Percentiles rank a stretch among this genome's conserved stretches.
phyloP scores from a whole-genome alignment of 2,329 filamentous ascomycete genomes.

The Nothophaeocryptopus gaeumannii region DNA sequence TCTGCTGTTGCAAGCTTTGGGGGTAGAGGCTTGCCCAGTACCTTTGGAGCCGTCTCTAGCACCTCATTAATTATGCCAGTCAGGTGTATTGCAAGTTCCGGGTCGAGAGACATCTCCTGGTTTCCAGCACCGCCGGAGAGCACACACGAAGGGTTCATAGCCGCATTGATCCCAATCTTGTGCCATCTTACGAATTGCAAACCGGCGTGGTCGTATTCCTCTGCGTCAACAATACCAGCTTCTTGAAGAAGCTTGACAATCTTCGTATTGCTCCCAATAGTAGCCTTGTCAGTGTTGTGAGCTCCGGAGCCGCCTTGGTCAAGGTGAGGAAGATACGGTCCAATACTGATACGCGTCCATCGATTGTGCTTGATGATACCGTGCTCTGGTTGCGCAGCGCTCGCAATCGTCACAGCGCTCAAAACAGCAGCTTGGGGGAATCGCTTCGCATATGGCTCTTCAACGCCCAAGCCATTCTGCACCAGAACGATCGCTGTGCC shows the following conservation, averaged over 20 bases:
- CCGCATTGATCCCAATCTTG: conserved; percentile 73
- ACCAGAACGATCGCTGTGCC: conserved; percentile 62
- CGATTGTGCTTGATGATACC: conserved; percentile 67
- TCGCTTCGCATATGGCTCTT: conserved; percentile 61
- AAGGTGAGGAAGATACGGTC: conserved; percentile 59
- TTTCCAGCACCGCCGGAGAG: conserved; percentile 64
- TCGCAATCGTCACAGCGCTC: conserved; percentile 67
- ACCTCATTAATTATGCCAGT: conserved; percentile 69
- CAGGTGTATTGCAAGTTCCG: conserved; percentile 61
- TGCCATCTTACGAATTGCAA: conserved; percentile 72
- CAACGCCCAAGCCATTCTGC: conserved; percentile 70
- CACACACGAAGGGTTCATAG: conserved; percentile 71
- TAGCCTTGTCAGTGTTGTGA: conserved; percentile 23
- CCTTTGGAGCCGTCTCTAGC: conserved; percentile 59
- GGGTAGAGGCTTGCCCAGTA: conserved; percentile 62
- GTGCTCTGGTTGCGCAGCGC: conserved; percentile 62
- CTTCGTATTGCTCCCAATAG: conserved; percentile 42
- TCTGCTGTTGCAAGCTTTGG: conserved; percentile 61
- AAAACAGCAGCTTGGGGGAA: conserved; percentile 62
- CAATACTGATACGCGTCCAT: conserved; percentile 70
- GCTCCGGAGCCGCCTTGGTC: conserved; percentile 33
- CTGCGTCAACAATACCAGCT: conserved; percentile 65
- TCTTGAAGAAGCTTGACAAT: conserved; percentile 57
- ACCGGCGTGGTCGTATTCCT: conserved; percentile 61
- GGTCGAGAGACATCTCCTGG: conserved; percentile 62